phyloP scores from a whole-genome alignment of 768 basidiomycete genomes.

The Jaapia argillacea region DNA sequence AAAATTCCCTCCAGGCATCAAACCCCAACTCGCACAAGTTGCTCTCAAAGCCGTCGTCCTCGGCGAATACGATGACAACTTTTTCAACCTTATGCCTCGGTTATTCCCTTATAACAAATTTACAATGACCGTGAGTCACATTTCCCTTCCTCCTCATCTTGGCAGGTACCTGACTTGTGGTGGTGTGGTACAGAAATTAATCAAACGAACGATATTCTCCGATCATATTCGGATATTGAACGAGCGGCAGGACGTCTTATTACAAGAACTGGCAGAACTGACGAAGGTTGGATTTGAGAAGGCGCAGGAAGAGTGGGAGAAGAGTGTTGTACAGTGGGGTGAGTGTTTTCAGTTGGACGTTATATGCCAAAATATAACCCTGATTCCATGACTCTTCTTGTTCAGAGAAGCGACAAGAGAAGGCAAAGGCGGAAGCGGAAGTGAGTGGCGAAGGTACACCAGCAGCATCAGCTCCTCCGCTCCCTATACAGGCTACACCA shows the following conservation, averaged over 20 bases:
- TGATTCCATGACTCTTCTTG: neutral
- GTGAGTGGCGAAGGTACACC: constrained; percentile 25
- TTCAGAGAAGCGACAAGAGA: constrained; percentile 36
- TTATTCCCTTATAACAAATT: constrained; percentile 94
- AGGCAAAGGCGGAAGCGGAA: constrained; percentile 23
- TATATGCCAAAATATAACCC: neutral
- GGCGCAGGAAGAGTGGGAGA: constrained; percentile 72
- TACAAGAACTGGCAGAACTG: constrained; percentile 49
- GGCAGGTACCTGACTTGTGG: neutral
- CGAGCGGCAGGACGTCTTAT: constrained; percentile 56
- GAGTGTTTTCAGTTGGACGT: constrained; percentile 10
- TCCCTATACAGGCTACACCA: constrained; percentile 9
- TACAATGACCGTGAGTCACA: constrained; percentile 67
- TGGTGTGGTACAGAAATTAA: constrained; percentile 61
- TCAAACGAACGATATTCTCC: constrained; percentile 77
- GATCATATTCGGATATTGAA: constrained; percentile 62
- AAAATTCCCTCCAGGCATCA: constrained; percentile 81
- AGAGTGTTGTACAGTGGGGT: constrained; percentile 63
- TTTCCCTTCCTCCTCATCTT: neutral
- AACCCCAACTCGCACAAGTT: constrained; percentile 58
- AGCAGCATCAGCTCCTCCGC: constrained; percentile 10
- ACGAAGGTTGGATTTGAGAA: constrained; percentile 59
- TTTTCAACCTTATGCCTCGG: constrained; percentile 80
- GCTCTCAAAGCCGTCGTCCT: constrained; percentile 71
- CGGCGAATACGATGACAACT: constrained; percentile 88